These are phyloP conservation scores for Tillandsia fasciculata DNA, from an alignment of 176 grass and related monocot genomes.

Conservation along the genomic window DNA sequence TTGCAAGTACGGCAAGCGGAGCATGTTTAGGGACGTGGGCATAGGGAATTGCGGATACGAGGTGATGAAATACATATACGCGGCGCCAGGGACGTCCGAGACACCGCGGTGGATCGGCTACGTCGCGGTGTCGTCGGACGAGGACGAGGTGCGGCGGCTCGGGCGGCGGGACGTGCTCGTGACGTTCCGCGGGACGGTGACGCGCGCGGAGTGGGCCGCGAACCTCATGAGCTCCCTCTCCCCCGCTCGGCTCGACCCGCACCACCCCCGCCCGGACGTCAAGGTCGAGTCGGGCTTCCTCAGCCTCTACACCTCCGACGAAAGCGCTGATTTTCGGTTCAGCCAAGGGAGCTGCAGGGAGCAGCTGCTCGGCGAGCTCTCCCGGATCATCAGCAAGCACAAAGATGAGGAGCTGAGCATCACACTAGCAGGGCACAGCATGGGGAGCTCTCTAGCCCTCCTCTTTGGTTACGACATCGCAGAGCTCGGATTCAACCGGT, in stretches of 20 bases:
- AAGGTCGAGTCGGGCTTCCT: conserved; percentile 85
- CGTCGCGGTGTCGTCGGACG: conserved; percentile 45
- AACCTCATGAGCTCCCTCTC: conserved; percentile 80
- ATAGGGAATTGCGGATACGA: conserved; percentile 45
- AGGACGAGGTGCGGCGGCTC: conserved; percentile 29
- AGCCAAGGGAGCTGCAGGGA: conserved; percentile 68
- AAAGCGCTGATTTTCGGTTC: conserved; percentile 45
- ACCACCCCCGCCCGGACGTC: conserved; percentile 42
- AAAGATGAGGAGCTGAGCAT: conserved; percentile 45
- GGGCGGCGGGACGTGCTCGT: conserved; percentile 65
- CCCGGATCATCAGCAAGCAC: conserved; percentile 30
- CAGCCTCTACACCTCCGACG: conserved; percentile 75
- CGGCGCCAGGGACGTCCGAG: conserved; percentile 35
- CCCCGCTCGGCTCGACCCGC: conserved; percentile 54
- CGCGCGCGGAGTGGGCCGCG: conserved; percentile 59
- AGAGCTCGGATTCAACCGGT: conserved; percentile 54
- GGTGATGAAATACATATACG: conserved; percentile 56
- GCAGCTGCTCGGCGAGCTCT: conserved; percentile 71
- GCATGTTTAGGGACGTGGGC: conserved; percentile 44
- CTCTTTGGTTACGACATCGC: conserved; percentile 65
- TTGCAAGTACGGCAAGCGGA: conserved; percentile 46
- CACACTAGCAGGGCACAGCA: conserved; percentile 78
- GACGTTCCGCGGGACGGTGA: conserved; percentile 72
- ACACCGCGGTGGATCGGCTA: conserved; percentile 68
- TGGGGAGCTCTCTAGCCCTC: conserved; percentile 64